Evolutionary conservation across 2,329 filamentous ascomycete species (phyloP).

Genomic region (Gaeumannomyces tritici): DNA sequence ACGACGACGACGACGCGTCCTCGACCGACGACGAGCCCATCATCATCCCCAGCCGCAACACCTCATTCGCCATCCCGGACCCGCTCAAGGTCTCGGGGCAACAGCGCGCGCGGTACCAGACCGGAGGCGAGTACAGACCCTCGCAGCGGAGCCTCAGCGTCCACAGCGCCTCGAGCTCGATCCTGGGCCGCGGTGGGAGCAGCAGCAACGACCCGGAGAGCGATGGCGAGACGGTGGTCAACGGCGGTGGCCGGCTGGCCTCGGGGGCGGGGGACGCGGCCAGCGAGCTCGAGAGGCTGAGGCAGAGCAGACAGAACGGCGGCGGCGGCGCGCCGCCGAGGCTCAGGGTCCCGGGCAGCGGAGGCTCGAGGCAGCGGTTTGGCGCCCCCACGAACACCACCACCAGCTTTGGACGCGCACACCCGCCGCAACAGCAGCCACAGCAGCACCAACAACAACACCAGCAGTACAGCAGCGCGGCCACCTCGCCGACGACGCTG

Average conservation of each 20-base stretch:
- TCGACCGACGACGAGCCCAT: constrained; percentile 57
- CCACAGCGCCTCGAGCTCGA: constrained; percentile 24
- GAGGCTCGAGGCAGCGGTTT: neutral
- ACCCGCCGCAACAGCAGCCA: neutral
- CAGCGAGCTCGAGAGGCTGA: constrained; percentile 49
- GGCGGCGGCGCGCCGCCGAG: constrained; percentile 12
- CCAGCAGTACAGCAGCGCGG: neutral
- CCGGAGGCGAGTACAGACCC: constrained; percentile 8
- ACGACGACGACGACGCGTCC: constrained; percentile 37
- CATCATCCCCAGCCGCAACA: constrained; percentile 51
- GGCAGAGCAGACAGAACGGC: constrained; percentile 34
- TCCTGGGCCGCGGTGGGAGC: constrained; percentile 19
- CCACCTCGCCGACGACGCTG: constrained; percentile 37
- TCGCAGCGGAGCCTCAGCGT: constrained; percentile 38
- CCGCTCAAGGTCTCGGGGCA: constrained; percentile 35
- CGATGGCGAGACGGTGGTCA: constrained; percentile 49
- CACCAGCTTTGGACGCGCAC: neutral
- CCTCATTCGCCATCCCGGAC: constrained; percentile 48
- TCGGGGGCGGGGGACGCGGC: constrained; percentile 41
- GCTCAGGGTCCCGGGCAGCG: constrained; percentile 5
- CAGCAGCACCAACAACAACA: neutral
- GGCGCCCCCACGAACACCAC: neutral
- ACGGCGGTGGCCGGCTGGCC: constrained; percentile 23
- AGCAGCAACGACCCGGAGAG: constrained; percentile 27
- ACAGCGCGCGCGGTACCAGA: constrained; percentile 33